Evolutionary conservation across 2,329 filamentous ascomycete species (phyloP), one percentile per base, ranked within the genome.

Genomic region (Coniella vitis): DNA sequence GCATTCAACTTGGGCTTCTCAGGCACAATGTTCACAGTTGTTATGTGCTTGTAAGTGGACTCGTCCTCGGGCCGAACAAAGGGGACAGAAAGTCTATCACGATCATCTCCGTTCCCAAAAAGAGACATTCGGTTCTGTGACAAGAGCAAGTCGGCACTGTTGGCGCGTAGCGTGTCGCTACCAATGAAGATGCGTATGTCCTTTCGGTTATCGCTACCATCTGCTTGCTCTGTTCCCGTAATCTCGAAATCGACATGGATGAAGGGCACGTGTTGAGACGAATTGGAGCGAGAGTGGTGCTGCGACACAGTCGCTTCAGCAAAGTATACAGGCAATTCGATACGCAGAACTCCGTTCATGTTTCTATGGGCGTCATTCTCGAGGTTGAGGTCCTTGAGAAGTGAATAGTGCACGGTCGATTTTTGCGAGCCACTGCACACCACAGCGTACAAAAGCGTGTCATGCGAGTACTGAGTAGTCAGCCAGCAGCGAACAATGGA

Each of bases 401-500:
- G 75, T 5, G 81, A 79, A 57, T 79, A 76, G 48, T 93, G 86
- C 39, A 98, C 70, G n/a, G 81, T 83, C 1, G 93, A 97, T 58
- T 82, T 84, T 64, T 90, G 90, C 4, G 93, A 95, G 2, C 91
- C 93, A 2, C 88, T 91, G 65, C 93, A 97, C 2, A 97, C 75
- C 31, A 90, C 90, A 32, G 90, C 93, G 63, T 97, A 97, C 4
- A 96, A 74, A 14, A 97, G 76, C 9, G 89, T 86, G 56, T 86
- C 84, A 62, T 95, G 91, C 13, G 90, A 91, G 68, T 95, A 97
- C 60, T 88, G 84, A 32, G 84, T 86, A 21, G 87, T 91, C 58
- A 97, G 74, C 90, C 93, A 97, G 70, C 93, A 98, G 53, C 93
- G 85, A 49, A 97, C 87, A 56, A 98, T 95, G 25, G 90, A 88